Percentiles rank a stretch among this genome's conserved stretches.
These are phyloP conservation scores for Chrysochromulina parva DNA, from an alignment of 78 protist genomes.

Conservation along the genomic window DNA sequence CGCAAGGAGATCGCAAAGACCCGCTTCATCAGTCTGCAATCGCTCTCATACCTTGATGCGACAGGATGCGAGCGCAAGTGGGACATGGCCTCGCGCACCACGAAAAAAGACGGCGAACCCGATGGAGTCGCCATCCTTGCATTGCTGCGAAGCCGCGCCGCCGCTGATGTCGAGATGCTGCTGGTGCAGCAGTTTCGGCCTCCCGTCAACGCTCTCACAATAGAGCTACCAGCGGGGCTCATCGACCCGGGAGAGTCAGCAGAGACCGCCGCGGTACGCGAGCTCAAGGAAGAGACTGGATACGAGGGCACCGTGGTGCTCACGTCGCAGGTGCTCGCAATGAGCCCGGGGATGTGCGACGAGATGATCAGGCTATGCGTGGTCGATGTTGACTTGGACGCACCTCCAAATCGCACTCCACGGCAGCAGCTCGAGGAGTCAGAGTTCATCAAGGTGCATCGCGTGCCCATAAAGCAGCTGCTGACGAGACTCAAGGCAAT, in stretches of 20 bases:
- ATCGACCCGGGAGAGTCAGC: background rate
- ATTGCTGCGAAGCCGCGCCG: background rate
- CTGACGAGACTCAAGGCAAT: too few relatives aligned
- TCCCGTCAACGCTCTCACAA: background rate
- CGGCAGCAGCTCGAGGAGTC: background rate
- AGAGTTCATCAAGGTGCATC: background rate
- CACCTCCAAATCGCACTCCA: background rate
- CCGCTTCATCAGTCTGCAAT: background rate
- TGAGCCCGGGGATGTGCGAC: background rate
- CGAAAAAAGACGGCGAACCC: background rate
- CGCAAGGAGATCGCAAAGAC: background rate
- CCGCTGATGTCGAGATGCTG: background rate
- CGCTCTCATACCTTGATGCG: background rate
- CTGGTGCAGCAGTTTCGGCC: conserved; percentile 10
- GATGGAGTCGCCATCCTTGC: conserved; percentile 4
- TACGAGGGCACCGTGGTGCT: background rate
- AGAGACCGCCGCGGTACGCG: background rate
- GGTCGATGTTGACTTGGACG: background rate
- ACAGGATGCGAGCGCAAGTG: background rate
- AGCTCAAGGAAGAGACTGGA: conserved; percentile 2
- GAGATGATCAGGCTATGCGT: background rate
- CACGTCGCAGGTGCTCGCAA: background rate
- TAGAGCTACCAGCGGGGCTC: conserved; percentile 18
- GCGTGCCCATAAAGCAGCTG: background rate
- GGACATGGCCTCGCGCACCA: conserved; percentile 18